A percentile compares a stretch with the other conserved stretches of the same genome.
Conservation (phyloP, 371 early-diverging fungal genomes). For the Synchytrium microbalum region DNA sequence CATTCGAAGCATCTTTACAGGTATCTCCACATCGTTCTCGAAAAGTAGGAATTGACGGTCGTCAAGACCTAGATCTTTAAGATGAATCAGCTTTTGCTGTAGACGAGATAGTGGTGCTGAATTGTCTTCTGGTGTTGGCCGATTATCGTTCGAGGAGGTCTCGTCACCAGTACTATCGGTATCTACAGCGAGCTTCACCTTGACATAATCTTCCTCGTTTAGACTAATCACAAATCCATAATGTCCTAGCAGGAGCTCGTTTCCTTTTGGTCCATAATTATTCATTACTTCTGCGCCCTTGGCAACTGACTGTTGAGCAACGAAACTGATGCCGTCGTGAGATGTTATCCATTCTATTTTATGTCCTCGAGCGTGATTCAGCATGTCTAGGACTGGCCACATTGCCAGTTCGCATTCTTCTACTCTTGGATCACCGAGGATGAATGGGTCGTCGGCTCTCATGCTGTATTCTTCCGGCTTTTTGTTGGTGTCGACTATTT, state of each 20-base stretch:
- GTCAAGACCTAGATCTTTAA: background rate
- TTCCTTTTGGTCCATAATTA: constrained; percentile 5
- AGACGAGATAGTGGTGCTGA: background rate
- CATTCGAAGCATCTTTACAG: background rate
- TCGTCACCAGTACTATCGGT: background rate
- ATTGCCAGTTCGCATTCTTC: constrained; percentile 1
- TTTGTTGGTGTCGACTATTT: background rate
- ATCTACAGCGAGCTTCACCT: background rate
- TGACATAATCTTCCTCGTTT: background rate
- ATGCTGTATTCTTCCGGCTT: too few relatives aligned
- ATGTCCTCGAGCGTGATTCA: background rate
- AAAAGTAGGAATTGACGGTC: background rate
- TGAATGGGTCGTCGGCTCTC: background rate
- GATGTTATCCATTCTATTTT: constrained; percentile 5
- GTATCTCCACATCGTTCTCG: background rate
- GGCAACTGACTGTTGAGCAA: background rate
- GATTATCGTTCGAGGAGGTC: background rate
- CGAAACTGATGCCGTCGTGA: background rate
- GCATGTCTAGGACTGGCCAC: constrained; percentile 3
- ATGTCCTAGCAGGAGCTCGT: background rate
- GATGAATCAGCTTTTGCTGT: background rate
- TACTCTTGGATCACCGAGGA: constrained; percentile 2
- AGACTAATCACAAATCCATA: background rate
- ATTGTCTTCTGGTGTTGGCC: background rate
- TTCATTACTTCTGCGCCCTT: background rate